Conservation (phyloP, 2,329 filamentous ascomycete genomes). For the Clonostachys solani region DNA sequence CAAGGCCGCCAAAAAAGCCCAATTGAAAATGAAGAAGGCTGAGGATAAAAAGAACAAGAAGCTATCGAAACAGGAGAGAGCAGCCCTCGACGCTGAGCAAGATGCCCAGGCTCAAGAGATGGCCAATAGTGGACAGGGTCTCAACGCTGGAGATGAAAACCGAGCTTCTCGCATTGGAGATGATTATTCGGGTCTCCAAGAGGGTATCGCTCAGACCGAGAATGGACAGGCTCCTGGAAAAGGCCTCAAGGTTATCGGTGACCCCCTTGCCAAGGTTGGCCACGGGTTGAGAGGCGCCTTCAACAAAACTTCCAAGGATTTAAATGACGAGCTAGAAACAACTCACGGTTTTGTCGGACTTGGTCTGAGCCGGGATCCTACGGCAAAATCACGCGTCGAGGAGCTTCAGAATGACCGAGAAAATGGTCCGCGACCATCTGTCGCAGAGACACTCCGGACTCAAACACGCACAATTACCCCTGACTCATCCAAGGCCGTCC, state of each 20-base stretch:
- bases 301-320: conserved; percentile 38
- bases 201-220: conserved; percentile 4
- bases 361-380: conserved; percentile 8
- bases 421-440: conserved; percentile 8
- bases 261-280: conserved; percentile 39
- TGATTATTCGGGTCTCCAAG: conserved; percentile 8
- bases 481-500: not conserved
- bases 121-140: conserved; percentile 43
- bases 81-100: conserved; percentile 38
- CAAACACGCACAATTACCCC: conserved; percentile 1
- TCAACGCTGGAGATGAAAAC: conserved; percentile 47
- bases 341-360: conserved; percentile 48
- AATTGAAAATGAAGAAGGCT: conserved; percentile 63
- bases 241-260: conserved; percentile 21
- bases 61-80: conserved; percentile 45
- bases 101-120: conserved; percentile 45
- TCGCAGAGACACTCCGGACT: conserved; percentile 12
- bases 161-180: conserved; percentile 46
- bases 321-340: conserved; percentile 48
- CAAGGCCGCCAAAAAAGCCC: conserved; percentile 70
- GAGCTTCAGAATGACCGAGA: conserved; percentile 24
- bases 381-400: not conserved
- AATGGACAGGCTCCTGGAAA: conserved; percentile 3
- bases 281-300: conserved; percentile 43
- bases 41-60: conserved; percentile 63